Evolutionary conservation across 192 early-diverging fungal genomes (phyloP).

Genomic region (Ambispora gerdemannii): DNA sequence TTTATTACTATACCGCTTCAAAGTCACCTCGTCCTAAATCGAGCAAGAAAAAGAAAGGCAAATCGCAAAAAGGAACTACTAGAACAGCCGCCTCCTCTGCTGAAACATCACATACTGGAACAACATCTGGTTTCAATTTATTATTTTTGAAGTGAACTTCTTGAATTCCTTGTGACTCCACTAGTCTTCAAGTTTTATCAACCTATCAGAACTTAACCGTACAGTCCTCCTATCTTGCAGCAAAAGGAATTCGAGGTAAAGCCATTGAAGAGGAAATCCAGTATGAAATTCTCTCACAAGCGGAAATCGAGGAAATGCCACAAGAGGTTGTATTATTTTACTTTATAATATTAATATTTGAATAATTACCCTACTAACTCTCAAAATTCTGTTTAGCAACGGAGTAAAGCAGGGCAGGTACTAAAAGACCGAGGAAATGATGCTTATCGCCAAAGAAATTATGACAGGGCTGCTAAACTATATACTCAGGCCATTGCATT

Average conservation of each 20-base stretch:
- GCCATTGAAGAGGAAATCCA: conserved; percentile 32
- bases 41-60: conserved; percentile 42
- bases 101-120: conserved; percentile 30
- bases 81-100: conserved; percentile 27
- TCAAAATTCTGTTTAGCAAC: conserved; percentile 40
- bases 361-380: too few relatives aligned
- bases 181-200: conserved; percentile 21
- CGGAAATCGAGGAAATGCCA: conserved; percentile 36
- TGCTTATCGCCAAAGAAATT: conserved; percentile 79
- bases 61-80: conserved; percentile 41
- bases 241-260: conserved; percentile 23
- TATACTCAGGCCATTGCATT: conserved; percentile 90
- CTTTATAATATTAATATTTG: background rate
- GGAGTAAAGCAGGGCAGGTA: conserved; percentile 61
- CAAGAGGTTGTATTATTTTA: conserved; percentile 37
- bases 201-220: conserved; percentile 12
- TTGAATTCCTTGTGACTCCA: background rate
- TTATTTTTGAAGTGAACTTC: background rate
- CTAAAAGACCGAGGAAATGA: conserved; percentile 88
- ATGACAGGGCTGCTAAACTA: conserved; percentile 76
- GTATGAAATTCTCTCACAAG: conserved; percentile 38
- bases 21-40: conserved; percentile 37
- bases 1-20: conserved; percentile 61
- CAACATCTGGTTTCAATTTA: background rate
- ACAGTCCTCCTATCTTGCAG: background rate